Evolutionary conservation across 495 filamentous ascomycete genomes (phyloP).

Genomic region (Annulohypoxylon maeteangense): DNA sequence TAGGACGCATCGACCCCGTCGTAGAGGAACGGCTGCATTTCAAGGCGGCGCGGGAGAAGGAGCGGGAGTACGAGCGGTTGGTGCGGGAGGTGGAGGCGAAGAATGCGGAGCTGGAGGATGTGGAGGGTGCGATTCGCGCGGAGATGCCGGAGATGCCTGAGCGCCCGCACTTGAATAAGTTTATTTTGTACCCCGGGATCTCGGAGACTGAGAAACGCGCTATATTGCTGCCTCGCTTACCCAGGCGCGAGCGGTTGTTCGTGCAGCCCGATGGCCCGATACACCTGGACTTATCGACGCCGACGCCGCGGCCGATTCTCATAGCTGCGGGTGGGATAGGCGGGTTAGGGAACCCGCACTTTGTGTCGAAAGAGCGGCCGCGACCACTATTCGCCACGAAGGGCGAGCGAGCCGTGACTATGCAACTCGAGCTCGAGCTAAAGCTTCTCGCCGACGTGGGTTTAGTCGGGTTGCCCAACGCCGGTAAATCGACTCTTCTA

Average conservation of each 20-base stretch:
- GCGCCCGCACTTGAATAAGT: conserved; percentile 69
- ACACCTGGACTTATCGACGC: conserved; percentile 80
- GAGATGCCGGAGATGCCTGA: conserved; percentile 47
- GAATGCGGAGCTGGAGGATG: conserved; percentile 44
- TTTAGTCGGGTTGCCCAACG: conserved; percentile 93
- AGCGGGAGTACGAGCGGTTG: conserved; percentile 46
- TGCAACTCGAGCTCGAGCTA: conserved; percentile 88
- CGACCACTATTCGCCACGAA: conserved; percentile 88
- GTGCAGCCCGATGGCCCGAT: conserved; percentile 77
- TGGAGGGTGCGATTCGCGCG: conserved; percentile 29
- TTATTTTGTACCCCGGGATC: conserved; percentile 83
- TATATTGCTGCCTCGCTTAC: conserved; percentile 66
- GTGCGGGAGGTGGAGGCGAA: conserved; percentile 45
- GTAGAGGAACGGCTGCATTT: conserved; percentile 66
- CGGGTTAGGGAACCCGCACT: conserved; percentile 93
- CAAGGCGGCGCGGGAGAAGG: conserved; percentile 47
- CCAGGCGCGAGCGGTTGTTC: conserved; percentile 66
- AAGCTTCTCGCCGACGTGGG: conserved; percentile 96
- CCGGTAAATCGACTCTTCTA: conserved; percentile 93
- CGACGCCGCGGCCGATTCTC: conserved; percentile 85
- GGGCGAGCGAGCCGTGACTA: conserved; percentile 78
- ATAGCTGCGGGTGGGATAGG: conserved; percentile 90
- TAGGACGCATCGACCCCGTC: conserved; percentile 79
- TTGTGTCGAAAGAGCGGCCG: conserved; percentile 72
- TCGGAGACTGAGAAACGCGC: conserved; percentile 72